A percentile compares a stretch with the other conserved stretches of the same genome.
phyloP scores from a whole-genome alignment of 2,329 filamentous ascomycete species.

The Trichoderma sp. region DNA sequence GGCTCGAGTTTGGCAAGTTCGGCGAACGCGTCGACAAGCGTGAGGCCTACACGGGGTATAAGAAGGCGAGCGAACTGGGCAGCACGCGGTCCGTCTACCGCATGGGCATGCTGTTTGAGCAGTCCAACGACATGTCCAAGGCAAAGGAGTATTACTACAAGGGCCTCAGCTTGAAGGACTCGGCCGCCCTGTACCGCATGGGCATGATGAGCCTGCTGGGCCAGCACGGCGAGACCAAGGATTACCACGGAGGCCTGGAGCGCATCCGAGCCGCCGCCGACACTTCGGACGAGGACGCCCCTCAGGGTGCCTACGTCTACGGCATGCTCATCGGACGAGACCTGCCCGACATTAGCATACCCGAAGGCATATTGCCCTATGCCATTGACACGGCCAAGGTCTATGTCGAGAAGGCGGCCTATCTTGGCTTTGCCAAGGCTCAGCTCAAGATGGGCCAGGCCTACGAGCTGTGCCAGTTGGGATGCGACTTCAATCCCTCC shows the following conservation, averaged over 20 bases:
- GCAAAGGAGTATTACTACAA: slow-evolving; percentile 86
- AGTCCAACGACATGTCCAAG: slow-evolving; percentile 86
- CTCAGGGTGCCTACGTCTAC: slow-evolving; percentile 91
- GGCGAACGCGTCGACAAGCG: slow-evolving; percentile 87
- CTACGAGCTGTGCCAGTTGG: slow-evolving; percentile 89
- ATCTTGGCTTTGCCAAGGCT: slow-evolving; percentile 91
- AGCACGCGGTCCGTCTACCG: slow-evolving; percentile 90
- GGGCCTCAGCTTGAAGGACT: slow-evolving; percentile 77
- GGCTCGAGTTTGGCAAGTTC: slow-evolving; percentile 97
- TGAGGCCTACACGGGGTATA: slow-evolving; percentile 86
- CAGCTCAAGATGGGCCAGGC: slow-evolving; percentile 96
- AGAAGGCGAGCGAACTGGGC: slow-evolving; percentile 77
- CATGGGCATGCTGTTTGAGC: slow-evolving; percentile 98
- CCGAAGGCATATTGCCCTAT: slow-evolving; percentile 63
- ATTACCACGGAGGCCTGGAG: slow-evolving; percentile 73
- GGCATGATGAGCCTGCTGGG: slow-evolving; percentile 98
- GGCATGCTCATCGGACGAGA: slow-evolving; percentile 92
- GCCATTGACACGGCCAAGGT: slow-evolving; percentile 72
- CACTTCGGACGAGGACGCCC: slow-evolving; percentile 90
- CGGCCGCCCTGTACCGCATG: slow-evolving; percentile 78
- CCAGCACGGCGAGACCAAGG: slow-evolving; percentile 84
- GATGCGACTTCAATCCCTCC: slow-evolving; percentile 91
- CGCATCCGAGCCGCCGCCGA: slow-evolving; percentile 81
- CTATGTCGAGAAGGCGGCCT: slow-evolving; percentile 95
- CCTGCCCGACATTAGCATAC: slow-evolving; percentile 83